These are phyloP conservation scores for Wallacemonas collosoma DNA, from an alignment of 208 protist genomes.

Conservation along the genomic window DNA sequence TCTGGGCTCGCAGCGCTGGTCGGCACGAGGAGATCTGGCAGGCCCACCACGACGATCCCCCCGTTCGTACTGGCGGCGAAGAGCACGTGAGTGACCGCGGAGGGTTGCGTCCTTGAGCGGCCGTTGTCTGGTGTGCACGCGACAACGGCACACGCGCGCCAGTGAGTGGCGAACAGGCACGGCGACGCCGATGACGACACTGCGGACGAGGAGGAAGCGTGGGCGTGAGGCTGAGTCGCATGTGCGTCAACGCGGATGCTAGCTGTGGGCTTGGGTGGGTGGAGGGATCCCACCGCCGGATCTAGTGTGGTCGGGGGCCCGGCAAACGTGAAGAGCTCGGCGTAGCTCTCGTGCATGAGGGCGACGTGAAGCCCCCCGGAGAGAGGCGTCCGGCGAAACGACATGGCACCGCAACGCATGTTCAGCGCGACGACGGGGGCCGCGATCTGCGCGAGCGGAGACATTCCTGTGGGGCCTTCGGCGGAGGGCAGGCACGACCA, in stretches of 20 bases:
- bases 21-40: conserved; percentile 7
- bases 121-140: not conserved
- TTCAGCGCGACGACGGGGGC: not conserved
- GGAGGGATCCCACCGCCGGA: not conserved
- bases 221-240: not conserved
- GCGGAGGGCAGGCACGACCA: conserved; percentile 7
- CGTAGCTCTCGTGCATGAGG: conserved; percentile 15
- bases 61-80: conserved; percentile 7
- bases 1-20: not conserved
- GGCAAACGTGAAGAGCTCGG: conserved; percentile 3
- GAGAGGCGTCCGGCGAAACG: not conserved
- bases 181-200: not conserved
- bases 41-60: not conserved
- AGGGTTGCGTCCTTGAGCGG: not conserved
- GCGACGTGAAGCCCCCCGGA: conserved; percentile 6
- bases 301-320: not conserved
- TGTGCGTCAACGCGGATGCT: conserved; percentile 14
- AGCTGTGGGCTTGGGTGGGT: not conserved
- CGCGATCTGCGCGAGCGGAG: conserved; percentile 1
- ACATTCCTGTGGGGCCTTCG: not conserved
- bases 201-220: too few species aligned
- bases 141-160: conserved; percentile 1
- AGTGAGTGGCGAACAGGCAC: not conserved
- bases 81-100: conserved; percentile 2
- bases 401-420: not conserved